Conservation (phyloP, 768 basidiomycete species). For the Mycena metata region DNA sequence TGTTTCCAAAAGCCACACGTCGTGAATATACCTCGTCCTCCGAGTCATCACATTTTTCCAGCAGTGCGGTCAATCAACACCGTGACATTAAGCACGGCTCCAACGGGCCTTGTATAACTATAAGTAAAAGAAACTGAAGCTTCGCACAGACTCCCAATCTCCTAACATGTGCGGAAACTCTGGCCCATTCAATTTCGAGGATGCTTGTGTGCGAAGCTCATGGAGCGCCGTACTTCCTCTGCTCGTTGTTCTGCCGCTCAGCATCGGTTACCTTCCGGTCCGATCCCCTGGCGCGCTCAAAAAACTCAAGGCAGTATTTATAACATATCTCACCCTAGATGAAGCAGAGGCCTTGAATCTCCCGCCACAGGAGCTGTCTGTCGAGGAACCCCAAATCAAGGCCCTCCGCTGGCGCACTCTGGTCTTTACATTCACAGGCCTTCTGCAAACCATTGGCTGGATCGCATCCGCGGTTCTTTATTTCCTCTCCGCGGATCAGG, state of each 20-base stretch:
- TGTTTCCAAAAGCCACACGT: too few species aligned
- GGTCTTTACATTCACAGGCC: slow-evolving; percentile 67
- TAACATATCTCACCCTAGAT: slow-evolving; percentile 32
- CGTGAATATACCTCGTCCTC: too few species aligned
- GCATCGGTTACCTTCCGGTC: slow-evolving; percentile 51
- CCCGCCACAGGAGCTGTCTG: too few species aligned
- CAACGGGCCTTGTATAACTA: too few species aligned
- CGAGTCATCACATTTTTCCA: too few species aligned
- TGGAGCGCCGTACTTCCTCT: slow-evolving; percentile 66
- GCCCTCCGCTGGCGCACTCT: slow-evolving; percentile 61
- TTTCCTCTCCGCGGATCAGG: slow-evolving; percentile 50
- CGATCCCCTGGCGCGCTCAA: slow-evolving; percentile 42
- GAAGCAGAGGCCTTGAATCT: slow-evolving; percentile 18
- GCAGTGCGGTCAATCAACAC: too few species aligned
- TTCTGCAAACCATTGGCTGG: slow-evolving; percentile 71
- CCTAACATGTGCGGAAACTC: slow-evolving; percentile 44
- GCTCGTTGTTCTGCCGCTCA: slow-evolving; percentile 58
- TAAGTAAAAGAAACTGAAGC: too few species aligned
- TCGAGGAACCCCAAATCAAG: too few species aligned
- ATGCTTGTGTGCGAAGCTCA: slow-evolving; percentile 61
- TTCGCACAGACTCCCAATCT: too few species aligned
- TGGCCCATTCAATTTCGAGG: slow-evolving; percentile 58
- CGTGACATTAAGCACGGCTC: too few species aligned
- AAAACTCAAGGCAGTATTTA: slow-evolving; percentile 41
- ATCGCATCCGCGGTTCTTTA: slow-evolving; percentile 67